phyloP scores from a whole-genome alignment of 2,329 filamentous ascomycete genomes.

The Amauroascus niger region DNA sequence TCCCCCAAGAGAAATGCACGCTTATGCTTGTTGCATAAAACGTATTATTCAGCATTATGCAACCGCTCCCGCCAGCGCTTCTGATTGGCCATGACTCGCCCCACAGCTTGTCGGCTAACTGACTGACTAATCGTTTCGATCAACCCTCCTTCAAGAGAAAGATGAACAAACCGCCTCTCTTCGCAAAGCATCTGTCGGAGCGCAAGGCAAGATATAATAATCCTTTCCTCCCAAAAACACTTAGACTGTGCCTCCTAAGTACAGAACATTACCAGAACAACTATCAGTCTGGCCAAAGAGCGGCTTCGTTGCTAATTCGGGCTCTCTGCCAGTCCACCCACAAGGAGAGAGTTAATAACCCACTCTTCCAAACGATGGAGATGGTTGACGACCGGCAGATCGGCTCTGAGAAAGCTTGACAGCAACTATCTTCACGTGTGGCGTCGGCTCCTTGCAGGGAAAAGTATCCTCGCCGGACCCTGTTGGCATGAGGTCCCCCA shows the following conservation, averaged over 20 bases:
- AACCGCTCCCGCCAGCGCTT: background rate
- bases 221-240: too few species aligned
- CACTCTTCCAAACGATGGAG: background rate
- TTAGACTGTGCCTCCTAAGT: too few species aligned
- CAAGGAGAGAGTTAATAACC: background rate
- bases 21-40: background rate
- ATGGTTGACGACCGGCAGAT: constrained; percentile 1
- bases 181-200: too few species aligned
- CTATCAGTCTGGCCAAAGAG: background rate
- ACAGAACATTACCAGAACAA: too few species aligned
- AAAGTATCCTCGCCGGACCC: too few species aligned
- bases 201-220: too few species aligned
- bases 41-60: background rate
- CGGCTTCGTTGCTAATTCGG: background rate
- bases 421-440: background rate
- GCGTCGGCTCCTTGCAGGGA: background rate
- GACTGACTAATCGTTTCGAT: background rate
- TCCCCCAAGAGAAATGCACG: too few species aligned
- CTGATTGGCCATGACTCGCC: background rate
- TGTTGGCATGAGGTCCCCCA: too few species aligned
- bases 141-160: too few species aligned
- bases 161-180: too few species aligned
- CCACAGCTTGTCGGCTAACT: background rate
- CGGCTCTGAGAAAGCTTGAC: background rate
- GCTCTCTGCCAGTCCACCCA: background rate